Percentiles rank a stretch among this genome's conserved stretches.
phyloP scores from a whole-genome alignment of 768 basidiomycete genomes.

The Russula earlei region DNA sequence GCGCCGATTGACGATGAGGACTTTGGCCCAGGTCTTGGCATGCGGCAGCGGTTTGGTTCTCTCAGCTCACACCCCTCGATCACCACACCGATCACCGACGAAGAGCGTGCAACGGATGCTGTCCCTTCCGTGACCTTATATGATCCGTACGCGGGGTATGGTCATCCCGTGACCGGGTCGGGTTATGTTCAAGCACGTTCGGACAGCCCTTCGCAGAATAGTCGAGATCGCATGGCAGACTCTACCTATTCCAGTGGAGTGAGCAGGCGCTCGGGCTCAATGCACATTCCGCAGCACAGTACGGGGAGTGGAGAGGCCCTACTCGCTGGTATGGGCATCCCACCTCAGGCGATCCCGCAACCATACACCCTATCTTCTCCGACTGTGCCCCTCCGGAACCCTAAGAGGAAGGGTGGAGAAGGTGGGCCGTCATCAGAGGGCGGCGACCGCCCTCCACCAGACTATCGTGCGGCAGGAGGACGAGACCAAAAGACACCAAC shows the following conservation, averaged over 20 bases:
- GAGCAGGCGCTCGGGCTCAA: conserved; percentile 23
- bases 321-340: conserved; percentile 27
- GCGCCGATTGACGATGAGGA: conserved; percentile 48
- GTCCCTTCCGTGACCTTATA: not conserved
- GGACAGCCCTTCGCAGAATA: conserved; percentile 35
- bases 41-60: conserved; percentile 22
- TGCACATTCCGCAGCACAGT: conserved; percentile 41
- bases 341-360: not conserved
- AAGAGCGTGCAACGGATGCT: conserved; percentile 8
- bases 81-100: conserved; percentile 17
- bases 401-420: not conserved
- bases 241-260: conserved; percentile 25
- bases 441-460: not conserved
- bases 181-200: conserved; percentile 42
- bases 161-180: conserved; percentile 22
- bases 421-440: not conserved
- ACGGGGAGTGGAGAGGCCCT: conserved; percentile 54
- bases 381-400: conserved; percentile 13
- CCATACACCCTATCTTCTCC: not conserved
- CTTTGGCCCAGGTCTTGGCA: conserved; percentile 18
- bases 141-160: conserved; percentile 14
- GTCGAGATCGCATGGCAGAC: conserved; percentile 11
- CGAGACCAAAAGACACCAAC: not conserved
- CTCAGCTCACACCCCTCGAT: conserved; percentile 18
- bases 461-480: not conserved